Conservation (phyloP, 306 rosid genomes). For the Abrus precatorius region DNA sequence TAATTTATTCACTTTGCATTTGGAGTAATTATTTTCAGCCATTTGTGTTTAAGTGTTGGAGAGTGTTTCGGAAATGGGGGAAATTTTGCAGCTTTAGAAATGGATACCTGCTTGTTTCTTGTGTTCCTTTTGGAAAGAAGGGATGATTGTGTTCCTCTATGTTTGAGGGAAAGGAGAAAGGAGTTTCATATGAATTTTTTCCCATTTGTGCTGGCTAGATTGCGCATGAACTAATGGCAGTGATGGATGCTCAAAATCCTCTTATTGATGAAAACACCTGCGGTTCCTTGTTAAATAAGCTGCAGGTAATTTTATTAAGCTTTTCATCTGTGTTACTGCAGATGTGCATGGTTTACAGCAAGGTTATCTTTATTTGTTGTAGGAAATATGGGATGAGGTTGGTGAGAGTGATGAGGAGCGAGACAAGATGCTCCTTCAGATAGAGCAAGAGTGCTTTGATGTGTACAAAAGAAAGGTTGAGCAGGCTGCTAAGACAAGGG, state of each 20-base stretch:
- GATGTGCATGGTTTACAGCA: slow-evolving; percentile 20
- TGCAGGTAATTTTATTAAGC: slow-evolving; percentile 64
- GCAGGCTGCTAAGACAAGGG: slow-evolving; percentile 86
- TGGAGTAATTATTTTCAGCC: slow-evolving; percentile 6
- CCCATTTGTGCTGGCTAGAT: slow-evolving; percentile 56
- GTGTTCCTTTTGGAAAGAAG: slow-evolving; percentile 26
- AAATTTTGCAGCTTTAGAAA: background rate
- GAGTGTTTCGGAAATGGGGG: slow-evolving; percentile 3
- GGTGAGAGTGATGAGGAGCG: slow-evolving; percentile 92
- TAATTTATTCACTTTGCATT: background rate
- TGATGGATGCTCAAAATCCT: slow-evolving; percentile 66
- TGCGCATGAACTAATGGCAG: slow-evolving; percentile 66
- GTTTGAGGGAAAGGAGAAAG: background rate
- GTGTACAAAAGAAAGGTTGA: slow-evolving; percentile 93
- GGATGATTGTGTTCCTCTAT: slow-evolving; percentile 12
- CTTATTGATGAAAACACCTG: slow-evolving; percentile 77
- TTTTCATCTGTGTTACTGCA: slow-evolving; percentile 10
- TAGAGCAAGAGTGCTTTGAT: slow-evolving; percentile 90
- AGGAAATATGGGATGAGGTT: slow-evolving; percentile 99
- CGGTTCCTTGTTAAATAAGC: slow-evolving; percentile 79
- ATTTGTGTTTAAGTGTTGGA: background rate
- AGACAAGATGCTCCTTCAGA: slow-evolving; percentile 91
- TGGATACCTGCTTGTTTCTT: slow-evolving; percentile 24
- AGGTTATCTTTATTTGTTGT: slow-evolving; percentile 36
- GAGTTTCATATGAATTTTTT: slow-evolving; percentile 34